A percentile compares a stretch with the other conserved stretches of the same genome.
Evolutionary conservation across 352 stramenopile species (phyloP).

Genomic region (Sclerospora graminicola): DNA sequence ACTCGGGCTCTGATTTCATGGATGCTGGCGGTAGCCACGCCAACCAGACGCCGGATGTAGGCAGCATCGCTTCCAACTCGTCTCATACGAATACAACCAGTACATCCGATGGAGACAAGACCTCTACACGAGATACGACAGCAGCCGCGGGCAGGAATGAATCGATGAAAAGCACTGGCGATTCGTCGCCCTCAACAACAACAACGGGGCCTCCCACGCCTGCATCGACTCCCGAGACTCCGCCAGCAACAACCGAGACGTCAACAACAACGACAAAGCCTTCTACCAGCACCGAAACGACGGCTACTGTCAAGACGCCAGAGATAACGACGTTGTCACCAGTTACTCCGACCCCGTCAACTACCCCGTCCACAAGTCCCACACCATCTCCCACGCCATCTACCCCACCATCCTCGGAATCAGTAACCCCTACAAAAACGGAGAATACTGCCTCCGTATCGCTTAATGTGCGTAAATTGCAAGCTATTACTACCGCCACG

Average conservation of each 20-base stretch:
- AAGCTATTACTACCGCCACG: constrained; percentile 6
- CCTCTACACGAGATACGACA: neutral
- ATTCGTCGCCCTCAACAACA: constrained; percentile 10
- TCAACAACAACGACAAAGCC: constrained; percentile 14
- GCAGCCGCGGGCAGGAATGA: neutral
- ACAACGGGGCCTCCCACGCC: constrained; percentile 10
- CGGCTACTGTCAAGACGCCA: neutral
- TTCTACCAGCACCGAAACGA: neutral
- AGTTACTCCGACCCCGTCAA: neutral
- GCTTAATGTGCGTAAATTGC: too few species aligned
- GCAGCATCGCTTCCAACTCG: constrained; percentile 10
- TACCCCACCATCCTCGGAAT: neutral
- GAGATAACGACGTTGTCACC: neutral
- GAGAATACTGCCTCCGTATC: too few species aligned
- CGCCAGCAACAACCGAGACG: constrained; percentile 5
- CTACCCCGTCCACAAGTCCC: too few species aligned
- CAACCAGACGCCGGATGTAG: constrained; percentile 9
- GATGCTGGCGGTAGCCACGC: constrained; percentile 10
- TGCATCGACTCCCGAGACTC: constrained; percentile 16
- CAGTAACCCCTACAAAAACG: too few species aligned
- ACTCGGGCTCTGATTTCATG: constrained; percentile 13
- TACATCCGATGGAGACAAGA: neutral
- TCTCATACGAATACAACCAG: neutral
- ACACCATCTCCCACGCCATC: neutral
- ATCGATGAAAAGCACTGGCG: constrained; percentile 2